Evolutionary conservation across 306 rosid species (phyloP).

Genomic region (Cicer yamashitae): DNA sequence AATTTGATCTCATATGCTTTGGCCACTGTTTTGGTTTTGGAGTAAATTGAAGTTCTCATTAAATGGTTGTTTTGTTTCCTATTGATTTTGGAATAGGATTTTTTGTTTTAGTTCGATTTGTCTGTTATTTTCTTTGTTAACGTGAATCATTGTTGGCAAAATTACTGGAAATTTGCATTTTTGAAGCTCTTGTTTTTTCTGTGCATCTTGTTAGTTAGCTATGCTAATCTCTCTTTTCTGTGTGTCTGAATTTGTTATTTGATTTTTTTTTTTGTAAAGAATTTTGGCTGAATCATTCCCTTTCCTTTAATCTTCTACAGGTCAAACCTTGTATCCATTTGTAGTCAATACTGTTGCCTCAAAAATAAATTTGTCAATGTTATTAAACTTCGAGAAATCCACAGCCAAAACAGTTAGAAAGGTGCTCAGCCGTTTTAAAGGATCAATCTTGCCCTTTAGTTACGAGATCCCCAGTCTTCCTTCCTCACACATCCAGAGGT

Average conservation of each 20-base stretch:
- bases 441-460: slow-evolving; percentile 31
- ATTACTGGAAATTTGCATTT: background rate
- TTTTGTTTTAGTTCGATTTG: background rate
- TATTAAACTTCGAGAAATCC: slow-evolving; percentile 41
- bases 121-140: background rate
- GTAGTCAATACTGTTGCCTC: background rate
- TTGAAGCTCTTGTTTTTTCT: background rate
- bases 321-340: slow-evolving; percentile 10
- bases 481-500: slow-evolving; percentile 50
- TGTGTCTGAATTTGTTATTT: background rate
- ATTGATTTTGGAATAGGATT: background rate
- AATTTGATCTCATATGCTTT: background rate
- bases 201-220: background rate
- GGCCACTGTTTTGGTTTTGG: slow-evolving; percentile 7
- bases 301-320: slow-evolving; percentile 25
- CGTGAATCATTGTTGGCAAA: background rate
- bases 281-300: slow-evolving; percentile 7
- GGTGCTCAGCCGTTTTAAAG: slow-evolving; percentile 38
- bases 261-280: background rate
- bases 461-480: slow-evolving; percentile 44
- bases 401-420: slow-evolving; percentile 48
- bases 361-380: slow-evolving; percentile 44
- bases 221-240: background rate
- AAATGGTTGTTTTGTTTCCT: background rate
- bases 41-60: background rate